Evolutionary conservation across 257 asterid species (phyloP).

Genomic region (Rhazya stricta): DNA sequence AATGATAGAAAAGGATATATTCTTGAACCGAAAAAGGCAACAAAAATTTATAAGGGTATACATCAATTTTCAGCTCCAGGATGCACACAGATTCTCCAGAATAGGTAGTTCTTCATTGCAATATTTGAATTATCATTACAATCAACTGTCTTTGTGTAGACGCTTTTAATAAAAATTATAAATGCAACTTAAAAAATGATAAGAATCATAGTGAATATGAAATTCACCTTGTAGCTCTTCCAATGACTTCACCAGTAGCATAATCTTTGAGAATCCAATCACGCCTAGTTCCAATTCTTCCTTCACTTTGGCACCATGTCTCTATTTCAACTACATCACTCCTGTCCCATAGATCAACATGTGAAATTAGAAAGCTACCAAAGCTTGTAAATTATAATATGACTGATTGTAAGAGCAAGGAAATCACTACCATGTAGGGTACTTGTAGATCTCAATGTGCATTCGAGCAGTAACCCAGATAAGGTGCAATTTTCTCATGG

Average conservation of each 20-base stretch:
- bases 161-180: not conserved
- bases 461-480: slow-evolving; percentile 98
- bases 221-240: slow-evolving; percentile 87
- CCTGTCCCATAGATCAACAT: slow-evolving; percentile 47
- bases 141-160: not conserved
- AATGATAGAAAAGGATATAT: not conserved
- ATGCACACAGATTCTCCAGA: not conserved
- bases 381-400: not conserved
- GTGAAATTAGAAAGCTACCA: not conserved
- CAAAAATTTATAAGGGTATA: no score
- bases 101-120: not conserved
- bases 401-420: not conserved
- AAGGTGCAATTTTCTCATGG: slow-evolving; percentile 82
- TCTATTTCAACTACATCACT: slow-evolving; percentile 91
- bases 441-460: slow-evolving; percentile 93
- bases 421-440: slow-evolving; percentile 80
- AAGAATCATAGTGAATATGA: no score
- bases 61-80: not conserved
- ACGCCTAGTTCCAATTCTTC: slow-evolving; percentile 84
- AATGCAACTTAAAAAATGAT: not conserved
- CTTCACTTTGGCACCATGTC: slow-evolving; percentile 98
- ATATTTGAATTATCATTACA: not conserved
- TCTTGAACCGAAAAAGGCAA: not conserved
- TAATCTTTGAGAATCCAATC: slow-evolving; percentile 90
- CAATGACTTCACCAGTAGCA: slow-evolving; percentile 79